Conservation (phyloP, 73 alveolate species). For the Tetrahymena elliotti region DNA sequence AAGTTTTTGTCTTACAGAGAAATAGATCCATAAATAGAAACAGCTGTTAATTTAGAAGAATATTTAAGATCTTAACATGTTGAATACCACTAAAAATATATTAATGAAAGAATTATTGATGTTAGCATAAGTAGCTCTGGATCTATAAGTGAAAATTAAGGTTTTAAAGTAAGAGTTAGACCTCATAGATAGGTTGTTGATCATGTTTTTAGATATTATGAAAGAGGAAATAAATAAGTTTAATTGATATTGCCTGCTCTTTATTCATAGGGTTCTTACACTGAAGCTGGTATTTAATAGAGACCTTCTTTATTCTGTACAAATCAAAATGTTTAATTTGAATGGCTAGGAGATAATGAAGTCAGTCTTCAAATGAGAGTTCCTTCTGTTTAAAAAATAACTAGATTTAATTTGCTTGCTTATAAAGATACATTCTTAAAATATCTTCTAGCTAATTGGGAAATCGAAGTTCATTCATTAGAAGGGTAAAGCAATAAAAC, state of each 20-base stretch:
- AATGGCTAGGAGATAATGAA: constrained; percentile 30
- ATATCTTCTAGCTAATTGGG: constrained; percentile 23
- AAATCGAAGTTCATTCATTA: constrained; percentile 31
- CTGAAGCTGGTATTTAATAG: not conserved
- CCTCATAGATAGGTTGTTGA: constrained; percentile 32
- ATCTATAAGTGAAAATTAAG: constrained; percentile 16
- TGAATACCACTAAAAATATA: not conserved
- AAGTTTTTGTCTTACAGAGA: not conserved
- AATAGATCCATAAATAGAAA: not conserved
- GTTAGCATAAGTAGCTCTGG: not conserved
- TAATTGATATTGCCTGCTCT: constrained; percentile 14
- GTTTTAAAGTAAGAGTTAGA: constrained; percentile 12
- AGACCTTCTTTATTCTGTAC: constrained; percentile 9
- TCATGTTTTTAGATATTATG: constrained; percentile 36
- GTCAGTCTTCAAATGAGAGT: constrained; percentile 18
- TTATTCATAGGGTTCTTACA: not conserved
- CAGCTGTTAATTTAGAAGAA: not conserved
- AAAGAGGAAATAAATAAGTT: constrained; percentile 36
- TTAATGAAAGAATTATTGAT: not conserved
- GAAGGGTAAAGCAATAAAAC: not conserved
- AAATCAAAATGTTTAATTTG: constrained; percentile 8
- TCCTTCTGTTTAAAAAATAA: constrained; percentile 12
- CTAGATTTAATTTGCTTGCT: constrained; percentile 3
- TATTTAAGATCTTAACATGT: not conserved
- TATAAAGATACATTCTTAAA: constrained; percentile 11